phyloP scores from a whole-genome alignment of 1,139 yeast species.

The Kurtzmaniella natalensis region DNA sequence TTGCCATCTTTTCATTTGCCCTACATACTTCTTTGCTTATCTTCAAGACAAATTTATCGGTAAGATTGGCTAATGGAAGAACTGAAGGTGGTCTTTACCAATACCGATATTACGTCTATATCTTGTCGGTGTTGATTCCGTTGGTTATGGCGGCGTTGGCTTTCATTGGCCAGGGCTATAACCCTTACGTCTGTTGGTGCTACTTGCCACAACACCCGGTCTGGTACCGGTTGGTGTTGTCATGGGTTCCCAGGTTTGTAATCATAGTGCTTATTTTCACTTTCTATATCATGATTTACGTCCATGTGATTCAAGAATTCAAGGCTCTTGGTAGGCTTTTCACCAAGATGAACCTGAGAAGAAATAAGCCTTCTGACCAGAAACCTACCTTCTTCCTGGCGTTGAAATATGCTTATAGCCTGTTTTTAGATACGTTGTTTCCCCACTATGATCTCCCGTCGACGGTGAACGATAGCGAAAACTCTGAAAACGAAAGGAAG shows the following conservation, averaged over 20 bases:
- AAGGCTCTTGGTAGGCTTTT: constrained; percentile 47
- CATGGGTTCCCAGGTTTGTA: constrained; percentile 81
- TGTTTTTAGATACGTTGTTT: constrained; percentile 20
- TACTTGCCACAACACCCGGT: constrained; percentile 69
- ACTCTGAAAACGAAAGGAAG: no score
- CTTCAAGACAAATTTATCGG: constrained; percentile 51
- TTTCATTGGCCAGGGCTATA: constrained; percentile 57
- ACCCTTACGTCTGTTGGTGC: constrained; percentile 72
- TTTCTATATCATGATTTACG: constrained; percentile 68
- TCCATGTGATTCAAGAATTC: constrained; percentile 64
- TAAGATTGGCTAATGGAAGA: constrained; percentile 37
- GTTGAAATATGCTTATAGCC: constrained; percentile 23
- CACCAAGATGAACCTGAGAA: constrained; percentile 24
- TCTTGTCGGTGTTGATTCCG: constrained; percentile 58
- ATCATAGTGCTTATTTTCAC: constrained; percentile 59
- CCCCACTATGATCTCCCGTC: constrained; percentile 18
- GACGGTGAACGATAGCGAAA: no score
- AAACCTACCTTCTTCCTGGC: constrained; percentile 37
- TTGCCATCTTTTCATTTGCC: constrained; percentile 80
- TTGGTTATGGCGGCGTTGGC: constrained; percentile 69
- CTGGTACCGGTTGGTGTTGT: constrained; percentile 71
- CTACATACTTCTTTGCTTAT: constrained; percentile 75
- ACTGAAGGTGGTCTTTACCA: constrained; percentile 75
- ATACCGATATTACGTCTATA: constrained; percentile 57
- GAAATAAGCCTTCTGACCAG: constrained; percentile 8